Percentiles rank a stretch among this genome's conserved stretches.
phyloP scores from a whole-genome alignment of 495 filamentous ascomycete species.

The Aspergillus wentii region DNA sequence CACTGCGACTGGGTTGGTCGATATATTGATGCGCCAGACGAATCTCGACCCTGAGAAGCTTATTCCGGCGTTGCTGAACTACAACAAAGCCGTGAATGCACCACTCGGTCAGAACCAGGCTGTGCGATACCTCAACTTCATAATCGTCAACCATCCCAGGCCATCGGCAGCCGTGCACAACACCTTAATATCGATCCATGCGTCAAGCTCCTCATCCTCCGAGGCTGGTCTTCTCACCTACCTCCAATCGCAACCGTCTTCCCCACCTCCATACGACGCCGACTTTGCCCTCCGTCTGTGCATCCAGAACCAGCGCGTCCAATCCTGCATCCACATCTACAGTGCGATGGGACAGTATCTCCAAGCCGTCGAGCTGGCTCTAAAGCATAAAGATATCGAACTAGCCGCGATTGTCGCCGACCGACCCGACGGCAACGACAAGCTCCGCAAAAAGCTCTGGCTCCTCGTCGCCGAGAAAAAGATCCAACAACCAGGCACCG shows the following conservation, averaged over 20 bases:
- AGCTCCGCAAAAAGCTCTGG: slow-evolving; percentile 92
- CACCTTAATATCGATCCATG: slow-evolving; percentile 93
- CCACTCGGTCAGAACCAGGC: slow-evolving; percentile 76
- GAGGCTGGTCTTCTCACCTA: slow-evolving; percentile 84
- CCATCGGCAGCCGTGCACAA: slow-evolving; percentile 92
- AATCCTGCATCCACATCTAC: slow-evolving; percentile 94
- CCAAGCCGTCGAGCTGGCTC: slow-evolving; percentile 85
- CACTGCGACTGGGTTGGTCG: slow-evolving; percentile 73
- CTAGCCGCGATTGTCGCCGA: slow-evolving; percentile 89
- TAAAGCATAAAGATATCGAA: slow-evolving; percentile 83
- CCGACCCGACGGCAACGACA: slow-evolving; percentile 65
- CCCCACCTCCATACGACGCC: slow-evolving; percentile 82
- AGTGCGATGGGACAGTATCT: slow-evolving; percentile 89
- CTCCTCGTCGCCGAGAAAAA: slow-evolving; percentile 89
- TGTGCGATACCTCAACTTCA: slow-evolving; percentile 86
- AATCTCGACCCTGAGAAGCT: slow-evolving; percentile 84
- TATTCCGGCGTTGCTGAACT: slow-evolving; percentile 89
- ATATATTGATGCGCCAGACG: slow-evolving; percentile 88
- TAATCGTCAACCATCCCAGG: slow-evolving; percentile 81
- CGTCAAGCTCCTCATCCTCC: slow-evolving; percentile 73
- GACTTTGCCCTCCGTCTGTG: slow-evolving; percentile 95
- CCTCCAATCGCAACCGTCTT: slow-evolving; percentile 69
- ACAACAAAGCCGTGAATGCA: slow-evolving; percentile 63
- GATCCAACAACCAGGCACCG: slow-evolving; percentile 68
- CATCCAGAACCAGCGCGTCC: slow-evolving; percentile 86